Base-by-base conservation (phyloP, 1,284 basidiomycete species). In the Singerocomus inundabilis region DNA sequence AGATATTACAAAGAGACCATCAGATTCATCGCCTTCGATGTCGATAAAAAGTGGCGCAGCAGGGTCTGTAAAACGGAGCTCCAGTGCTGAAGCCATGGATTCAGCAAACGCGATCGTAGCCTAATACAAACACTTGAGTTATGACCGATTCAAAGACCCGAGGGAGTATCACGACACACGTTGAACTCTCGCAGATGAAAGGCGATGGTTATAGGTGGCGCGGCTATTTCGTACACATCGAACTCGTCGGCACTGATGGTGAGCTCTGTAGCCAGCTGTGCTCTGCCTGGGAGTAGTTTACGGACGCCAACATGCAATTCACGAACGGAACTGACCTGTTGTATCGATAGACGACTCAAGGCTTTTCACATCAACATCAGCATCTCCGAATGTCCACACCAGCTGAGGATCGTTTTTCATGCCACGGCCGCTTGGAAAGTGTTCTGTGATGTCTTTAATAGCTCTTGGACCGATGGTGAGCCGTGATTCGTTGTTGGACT, bases 131-230 rank as follows among this genome's bases (percentile, higher is more conserved):
- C 26, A 31, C 6, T 40, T 21, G 28, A 47, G 28, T 54, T 36
- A 50, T 25, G 21, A 39, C 13, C 26, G 18, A 37, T 10, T 46
- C 15, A 44, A 36, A 44, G n/a, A 52, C 37, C 41, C 30, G 21
- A 46, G 44, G 13, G 46, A 33, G 51, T 7, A 58, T 36, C 15
- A 45, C 28, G 37, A 52, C 44, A 47, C 15, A 90, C 88, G 58
- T 83, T 88, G 68, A 92, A 91, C 69, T 92, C 89, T 32, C 84
- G 81, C 35, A 92, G 67, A 67, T 91, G 88, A 59, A 91, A 91
- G 3, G 81, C 81, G 46, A 92, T 77, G 2, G 80, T 82, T 36
- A 79, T 77, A 1, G 88, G 84, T 13, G 78, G 67, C 4, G 74
- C 67, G 55, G 73, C 74, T 8, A 91, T 70, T 39, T 87, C 78